Conservation (phyloP, 2,329 filamentous ascomycete genomes). For the Waltergamsia citrina region DNA sequence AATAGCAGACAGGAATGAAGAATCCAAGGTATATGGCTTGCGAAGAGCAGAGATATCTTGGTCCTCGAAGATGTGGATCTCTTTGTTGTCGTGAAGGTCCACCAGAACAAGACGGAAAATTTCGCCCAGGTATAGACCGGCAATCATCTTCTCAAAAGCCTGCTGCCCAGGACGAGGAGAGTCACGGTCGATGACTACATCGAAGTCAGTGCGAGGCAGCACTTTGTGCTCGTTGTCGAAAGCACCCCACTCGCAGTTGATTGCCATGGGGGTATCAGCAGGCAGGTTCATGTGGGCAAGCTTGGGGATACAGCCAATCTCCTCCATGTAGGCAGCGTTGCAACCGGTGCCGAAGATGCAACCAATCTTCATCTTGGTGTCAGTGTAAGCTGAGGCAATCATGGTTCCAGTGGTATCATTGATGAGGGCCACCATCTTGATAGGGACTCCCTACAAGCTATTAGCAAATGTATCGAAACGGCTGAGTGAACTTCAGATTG, state of each 20-base stretch:
- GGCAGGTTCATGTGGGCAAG: conserved; percentile 85
- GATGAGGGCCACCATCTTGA: conserved; percentile 87
- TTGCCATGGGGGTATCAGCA: conserved; percentile 76
- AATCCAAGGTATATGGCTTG: conserved; percentile 82
- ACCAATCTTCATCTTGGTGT: conserved; percentile 83
- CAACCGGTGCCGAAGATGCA: conserved; percentile 98
- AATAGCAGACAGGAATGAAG: conserved; percentile 86
- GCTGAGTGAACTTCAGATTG: no score
- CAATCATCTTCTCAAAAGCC: conserved; percentile 97
- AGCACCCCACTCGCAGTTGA: conserved; percentile 96
- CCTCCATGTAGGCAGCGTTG: conserved; percentile 97
- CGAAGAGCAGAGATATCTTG: conserved; percentile 75
- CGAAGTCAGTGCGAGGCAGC: conserved; percentile 77
- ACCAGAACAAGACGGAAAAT: conserved; percentile 84
- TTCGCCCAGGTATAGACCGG: conserved; percentile 87
- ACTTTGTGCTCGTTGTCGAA: conserved; percentile 92
- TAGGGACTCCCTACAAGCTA: conserved; percentile 63
- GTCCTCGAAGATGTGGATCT: conserved; percentile 67
- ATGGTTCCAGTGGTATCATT: conserved; percentile 97
- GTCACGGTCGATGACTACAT: conserved; percentile 79
- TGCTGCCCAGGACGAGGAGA: conserved; percentile 91
- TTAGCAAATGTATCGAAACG: no score
- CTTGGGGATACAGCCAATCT: conserved; percentile 86
- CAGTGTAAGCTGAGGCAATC: conserved; percentile 95
- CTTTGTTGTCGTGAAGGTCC: conserved; percentile 72